phyloP scores from a whole-genome alignment of 192 early-diverging fungal genomes.

The Linnemannia exigua region DNA sequence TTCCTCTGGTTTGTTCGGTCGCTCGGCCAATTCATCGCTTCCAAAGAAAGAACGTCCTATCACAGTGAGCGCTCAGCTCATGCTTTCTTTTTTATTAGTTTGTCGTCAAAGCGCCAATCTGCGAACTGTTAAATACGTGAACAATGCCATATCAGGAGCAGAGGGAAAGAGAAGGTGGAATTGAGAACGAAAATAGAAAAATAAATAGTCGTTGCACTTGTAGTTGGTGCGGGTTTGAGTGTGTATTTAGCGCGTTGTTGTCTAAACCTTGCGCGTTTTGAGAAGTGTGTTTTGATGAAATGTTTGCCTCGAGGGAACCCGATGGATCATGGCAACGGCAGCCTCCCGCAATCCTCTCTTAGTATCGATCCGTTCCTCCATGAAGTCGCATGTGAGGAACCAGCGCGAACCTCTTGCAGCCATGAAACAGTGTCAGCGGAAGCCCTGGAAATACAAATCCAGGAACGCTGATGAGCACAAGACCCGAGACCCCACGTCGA shows the following conservation, averaged over 20 bases:
- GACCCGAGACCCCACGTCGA: not conserved
- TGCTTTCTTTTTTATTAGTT: slow-evolving; percentile 1
- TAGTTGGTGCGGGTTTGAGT: too few species aligned
- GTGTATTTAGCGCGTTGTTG: too few species aligned
- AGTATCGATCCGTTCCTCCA: not conserved
- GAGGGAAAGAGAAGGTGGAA: not conserved
- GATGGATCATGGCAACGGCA: too few species aligned
- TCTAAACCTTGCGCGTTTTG: too few species aligned
- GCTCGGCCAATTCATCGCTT: not conserved
- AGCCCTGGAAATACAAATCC: not conserved
- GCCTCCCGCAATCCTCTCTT: not conserved
- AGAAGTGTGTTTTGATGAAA: too few species aligned
- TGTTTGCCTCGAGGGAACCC: too few species aligned
- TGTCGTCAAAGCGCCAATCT: not conserved
- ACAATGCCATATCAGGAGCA: not conserved
- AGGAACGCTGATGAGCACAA: not conserved
- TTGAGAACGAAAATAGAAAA: not conserved
- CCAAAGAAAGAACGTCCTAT: not conserved
- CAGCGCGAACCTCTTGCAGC: not conserved
- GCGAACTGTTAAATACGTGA: not conserved
- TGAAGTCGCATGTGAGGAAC: not conserved
- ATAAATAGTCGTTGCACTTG: too few species aligned
- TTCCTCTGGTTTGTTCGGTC: not conserved
- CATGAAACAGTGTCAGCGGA: not conserved
- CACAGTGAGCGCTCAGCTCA: not conserved